These are phyloP conservation scores for Polyplosphaeria fusca DNA, from an alignment of 495 filamentous ascomycete species.

Conservation along the genomic window DNA sequence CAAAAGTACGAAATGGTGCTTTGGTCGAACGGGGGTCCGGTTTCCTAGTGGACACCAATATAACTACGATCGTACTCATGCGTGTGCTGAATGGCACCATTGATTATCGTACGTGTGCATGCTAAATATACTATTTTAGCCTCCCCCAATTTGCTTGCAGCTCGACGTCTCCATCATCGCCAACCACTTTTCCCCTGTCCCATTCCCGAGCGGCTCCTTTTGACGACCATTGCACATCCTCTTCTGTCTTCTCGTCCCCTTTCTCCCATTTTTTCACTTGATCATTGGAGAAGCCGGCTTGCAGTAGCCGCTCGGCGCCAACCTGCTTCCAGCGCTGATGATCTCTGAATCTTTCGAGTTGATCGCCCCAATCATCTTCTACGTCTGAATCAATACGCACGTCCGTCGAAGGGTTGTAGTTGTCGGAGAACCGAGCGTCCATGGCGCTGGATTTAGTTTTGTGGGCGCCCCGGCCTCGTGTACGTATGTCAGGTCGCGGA, in stretches of 20 bases:
- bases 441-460: constrained; percentile 56
- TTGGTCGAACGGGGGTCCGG: too few species aligned
- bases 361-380: constrained; percentile 76
- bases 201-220: constrained; percentile 81
- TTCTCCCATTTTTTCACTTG: constrained; percentile 77
- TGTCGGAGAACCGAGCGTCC: constrained; percentile 70
- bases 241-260: constrained; percentile 55
- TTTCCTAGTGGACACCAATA: too few species aligned
- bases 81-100: too few species aligned
- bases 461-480: constrained; percentile 75
- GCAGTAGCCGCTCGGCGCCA: constrained; percentile 72
- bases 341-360: constrained; percentile 77
- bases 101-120: too few species aligned
- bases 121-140: constrained; percentile 12
- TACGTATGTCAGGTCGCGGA: constrained; percentile 48
- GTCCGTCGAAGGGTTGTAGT: constrained; percentile 76
- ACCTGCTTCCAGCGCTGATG: constrained; percentile 74
- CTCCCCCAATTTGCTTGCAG: constrained; percentile 46
- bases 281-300: constrained; percentile 75
- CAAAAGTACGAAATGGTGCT: too few species aligned
- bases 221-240: constrained; percentile 75
- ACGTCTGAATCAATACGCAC: constrained; percentile 54
- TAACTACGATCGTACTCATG: too few species aligned
- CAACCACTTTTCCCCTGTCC: constrained; percentile 81
- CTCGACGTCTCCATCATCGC: constrained; percentile 58